Evolutionary conservation across 2,329 filamentous ascomycete species (phyloP).

Genomic region (Aspergillus cejpii): DNA sequence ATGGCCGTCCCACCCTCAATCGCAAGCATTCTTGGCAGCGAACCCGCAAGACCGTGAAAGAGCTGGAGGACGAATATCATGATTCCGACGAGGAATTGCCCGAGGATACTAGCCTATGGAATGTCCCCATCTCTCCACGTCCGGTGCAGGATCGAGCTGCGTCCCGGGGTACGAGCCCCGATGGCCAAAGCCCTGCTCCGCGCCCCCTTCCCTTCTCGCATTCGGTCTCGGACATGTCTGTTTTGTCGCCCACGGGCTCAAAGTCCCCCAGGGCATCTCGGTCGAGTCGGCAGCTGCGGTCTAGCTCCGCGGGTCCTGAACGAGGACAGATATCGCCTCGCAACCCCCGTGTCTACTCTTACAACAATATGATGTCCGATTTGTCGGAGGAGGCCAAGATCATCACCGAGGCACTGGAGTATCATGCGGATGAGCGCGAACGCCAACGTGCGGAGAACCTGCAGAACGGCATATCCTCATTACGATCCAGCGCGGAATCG

Average conservation of each 20-base stretch:
- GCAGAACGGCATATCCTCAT: conserved; percentile 39
- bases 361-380: conserved; percentile 52
- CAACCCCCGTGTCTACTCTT: conserved; percentile 50
- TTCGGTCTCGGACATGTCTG: conserved; percentile 25
- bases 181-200: conserved; percentile 35
- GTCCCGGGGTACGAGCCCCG: conserved; percentile 40
- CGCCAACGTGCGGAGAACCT: conserved; percentile 42
- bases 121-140: conserved; percentile 46
- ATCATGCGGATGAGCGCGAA: conserved; percentile 48
- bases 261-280: conserved; percentile 29
- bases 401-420: conserved; percentile 54
- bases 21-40: conserved; percentile 41
- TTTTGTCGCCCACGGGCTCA: conserved; percentile 18
- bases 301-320: conserved; percentile 39
- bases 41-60: conserved; percentile 42
- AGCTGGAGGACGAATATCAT: conserved; percentile 46
- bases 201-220: conserved; percentile 41
- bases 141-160: conserved; percentile 35
- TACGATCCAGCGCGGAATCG: conserved; percentile 35
- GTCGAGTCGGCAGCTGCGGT: conserved; percentile 27
- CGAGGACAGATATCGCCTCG: conserved; percentile 37
- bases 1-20: conserved; percentile 18
- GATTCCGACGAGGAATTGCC: conserved; percentile 48
- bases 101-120: conserved; percentile 47
- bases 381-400: conserved; percentile 55